Conservation (phyloP, 2,329 filamentous ascomycete species). For the Aspergillus aculeatinus region DNA sequence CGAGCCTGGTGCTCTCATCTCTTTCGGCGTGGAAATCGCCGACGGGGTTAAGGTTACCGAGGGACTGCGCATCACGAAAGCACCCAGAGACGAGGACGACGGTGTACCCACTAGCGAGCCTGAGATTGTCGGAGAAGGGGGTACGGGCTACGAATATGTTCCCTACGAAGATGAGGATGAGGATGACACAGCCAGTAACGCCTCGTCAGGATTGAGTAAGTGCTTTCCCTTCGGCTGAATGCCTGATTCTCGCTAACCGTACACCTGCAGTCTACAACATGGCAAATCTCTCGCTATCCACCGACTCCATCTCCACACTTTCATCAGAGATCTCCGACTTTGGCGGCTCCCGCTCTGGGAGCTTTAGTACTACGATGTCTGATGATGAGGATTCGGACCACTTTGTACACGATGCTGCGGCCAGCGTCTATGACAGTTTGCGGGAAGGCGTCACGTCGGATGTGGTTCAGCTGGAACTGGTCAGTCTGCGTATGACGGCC, state of each 20-base stretch:
- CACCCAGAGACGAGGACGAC: slow-evolving; percentile 47
- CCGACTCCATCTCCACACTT: slow-evolving; percentile 63
- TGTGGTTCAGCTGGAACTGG: slow-evolving; percentile 91
- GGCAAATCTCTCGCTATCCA: slow-evolving; percentile 46
- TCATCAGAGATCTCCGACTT: slow-evolving; percentile 54
- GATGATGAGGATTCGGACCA: slow-evolving; percentile 59
- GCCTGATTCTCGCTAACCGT: slow-evolving; percentile 13
- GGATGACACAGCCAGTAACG: slow-evolving; percentile 64
- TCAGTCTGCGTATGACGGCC: slow-evolving; percentile 84
- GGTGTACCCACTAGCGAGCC: slow-evolving; percentile 48
- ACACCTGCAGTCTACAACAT: slow-evolving; percentile 50
- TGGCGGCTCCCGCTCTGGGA: slow-evolving; percentile 62
- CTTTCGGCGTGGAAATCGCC: slow-evolving; percentile 71
- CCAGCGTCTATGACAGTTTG: slow-evolving; percentile 82
- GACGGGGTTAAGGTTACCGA: slow-evolving; percentile 53
- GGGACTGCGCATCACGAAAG: slow-evolving; percentile 45
- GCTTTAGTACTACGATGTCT: slow-evolving; percentile 71
- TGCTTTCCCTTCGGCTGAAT: slow-evolving; percentile 8
- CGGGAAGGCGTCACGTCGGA: slow-evolving; percentile 69
- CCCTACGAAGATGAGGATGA: slow-evolving; percentile 66
- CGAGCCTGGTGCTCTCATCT: slow-evolving; percentile 72
- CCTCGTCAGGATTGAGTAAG: slow-evolving; percentile 41
- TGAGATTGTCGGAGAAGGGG: slow-evolving; percentile 57
- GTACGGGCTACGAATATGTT: slow-evolving; percentile 64
- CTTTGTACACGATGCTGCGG: slow-evolving; percentile 85